Percentiles rank a stretch among this genome's conserved stretches.
These are phyloP conservation scores for Ceratonia siliqua DNA, from an alignment of 306 rosid genomes.

Conservation along the genomic window DNA sequence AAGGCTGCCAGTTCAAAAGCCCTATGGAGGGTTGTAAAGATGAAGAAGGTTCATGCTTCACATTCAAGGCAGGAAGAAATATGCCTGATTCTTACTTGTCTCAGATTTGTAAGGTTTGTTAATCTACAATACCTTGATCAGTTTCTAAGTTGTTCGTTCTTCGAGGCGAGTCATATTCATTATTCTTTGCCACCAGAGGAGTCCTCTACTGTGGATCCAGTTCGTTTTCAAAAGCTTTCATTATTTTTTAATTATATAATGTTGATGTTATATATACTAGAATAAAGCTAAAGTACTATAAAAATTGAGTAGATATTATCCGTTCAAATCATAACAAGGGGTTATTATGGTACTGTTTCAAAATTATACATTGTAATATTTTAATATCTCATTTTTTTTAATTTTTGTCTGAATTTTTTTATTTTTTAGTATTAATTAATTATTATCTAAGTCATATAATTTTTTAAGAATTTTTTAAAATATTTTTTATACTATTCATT, in stretches of 20 bases:
- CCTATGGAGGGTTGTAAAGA: slow-evolving; percentile 68
- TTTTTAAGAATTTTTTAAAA: too few relatives aligned
- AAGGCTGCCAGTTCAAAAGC: slow-evolving; percentile 53
- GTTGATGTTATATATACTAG: neutral
- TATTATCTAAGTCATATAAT: too few relatives aligned
- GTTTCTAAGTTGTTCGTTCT: slow-evolving; percentile 32
- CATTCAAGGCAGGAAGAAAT: slow-evolving; percentile 66
- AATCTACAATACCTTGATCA: slow-evolving; percentile 36
- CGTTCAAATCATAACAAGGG: too few relatives aligned
- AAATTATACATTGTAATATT: too few relatives aligned
- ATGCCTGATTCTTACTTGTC: slow-evolving; percentile 65
- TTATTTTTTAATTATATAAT: neutral
- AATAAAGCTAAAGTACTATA: too few relatives aligned
- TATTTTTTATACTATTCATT: too few relatives aligned
- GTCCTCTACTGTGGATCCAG: slow-evolving; percentile 37
- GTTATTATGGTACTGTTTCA: too few relatives aligned
- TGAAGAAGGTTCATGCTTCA: slow-evolving; percentile 60
- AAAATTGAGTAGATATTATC: too few relatives aligned
- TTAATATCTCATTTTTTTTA: too few relatives aligned
- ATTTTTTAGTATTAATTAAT: too few relatives aligned
- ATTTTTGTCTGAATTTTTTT: too few relatives aligned
- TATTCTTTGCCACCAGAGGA: slow-evolving; percentile 59
- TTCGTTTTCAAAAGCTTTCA: neutral
- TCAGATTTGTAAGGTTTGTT: slow-evolving; percentile 42
- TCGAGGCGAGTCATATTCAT: slow-evolving; percentile 57